A percentile compares a stretch with the other conserved stretches of the same genome.
These are phyloP conservation scores for Cystobasidium pallidum DNA, from an alignment of 1,284 basidiomycete genomes.

Conservation along the genomic window DNA sequence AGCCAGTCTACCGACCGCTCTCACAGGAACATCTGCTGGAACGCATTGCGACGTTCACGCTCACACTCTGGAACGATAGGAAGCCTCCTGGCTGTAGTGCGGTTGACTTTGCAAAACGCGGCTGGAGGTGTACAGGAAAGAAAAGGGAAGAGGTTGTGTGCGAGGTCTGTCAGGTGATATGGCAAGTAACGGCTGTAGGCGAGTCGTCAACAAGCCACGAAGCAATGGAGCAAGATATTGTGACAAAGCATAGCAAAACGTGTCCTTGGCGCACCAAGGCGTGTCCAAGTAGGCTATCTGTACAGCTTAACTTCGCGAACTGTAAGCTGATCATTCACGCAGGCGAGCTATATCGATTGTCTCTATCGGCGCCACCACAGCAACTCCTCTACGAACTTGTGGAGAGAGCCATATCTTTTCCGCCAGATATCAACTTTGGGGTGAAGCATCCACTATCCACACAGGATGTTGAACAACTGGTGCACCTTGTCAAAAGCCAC, in stretches of 20 bases:
- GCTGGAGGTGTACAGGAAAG: constrained; percentile 41
- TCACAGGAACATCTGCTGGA: constrained; percentile 22
- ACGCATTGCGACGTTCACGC: constrained; percentile 27
- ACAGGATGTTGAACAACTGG: not conserved
- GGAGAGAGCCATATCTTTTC: constrained; percentile 12
- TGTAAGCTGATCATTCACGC: not conserved
- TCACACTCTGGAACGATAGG: constrained; percentile 33
- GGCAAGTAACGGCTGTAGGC: constrained; percentile 7
- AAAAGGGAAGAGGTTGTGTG: constrained; percentile 36
- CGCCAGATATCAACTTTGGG: not conserved
- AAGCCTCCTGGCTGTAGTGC: constrained; percentile 29
- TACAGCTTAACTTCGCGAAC: not conserved
- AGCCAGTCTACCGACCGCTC: constrained; percentile 18
- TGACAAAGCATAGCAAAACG: constrained; percentile 11
- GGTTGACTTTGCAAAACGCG: constrained; percentile 32
- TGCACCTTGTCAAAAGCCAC: not conserved
- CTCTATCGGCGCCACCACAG: constrained; percentile 6
- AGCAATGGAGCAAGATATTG: constrained; percentile 8
- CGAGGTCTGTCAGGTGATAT: constrained; percentile 19
- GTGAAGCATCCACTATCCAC: constrained; percentile 21
- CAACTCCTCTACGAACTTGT: not conserved
- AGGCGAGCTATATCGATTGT: constrained; percentile 32
- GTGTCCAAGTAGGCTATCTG: constrained; percentile 23
- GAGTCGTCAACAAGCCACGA: not conserved
- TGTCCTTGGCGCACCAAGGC: constrained; percentile 33